A percentile compares a stretch with the other conserved stretches of the same genome.
Conservation (phyloP, 768 basidiomycete species). For the Daedalea quercina region DNA sequence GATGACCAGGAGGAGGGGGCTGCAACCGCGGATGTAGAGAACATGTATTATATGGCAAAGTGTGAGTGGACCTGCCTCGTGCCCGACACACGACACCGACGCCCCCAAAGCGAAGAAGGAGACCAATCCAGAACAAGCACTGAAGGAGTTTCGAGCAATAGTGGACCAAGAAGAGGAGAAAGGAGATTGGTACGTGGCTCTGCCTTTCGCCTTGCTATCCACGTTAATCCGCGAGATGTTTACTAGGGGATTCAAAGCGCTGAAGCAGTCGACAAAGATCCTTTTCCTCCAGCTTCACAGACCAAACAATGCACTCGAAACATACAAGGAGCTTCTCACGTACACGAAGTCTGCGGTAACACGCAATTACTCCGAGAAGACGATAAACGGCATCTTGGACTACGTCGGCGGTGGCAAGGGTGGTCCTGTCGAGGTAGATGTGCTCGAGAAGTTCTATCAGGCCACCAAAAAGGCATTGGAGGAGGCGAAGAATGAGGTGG, state of each 20-base stretch:
- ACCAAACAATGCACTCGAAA: slow-evolving; percentile 78
- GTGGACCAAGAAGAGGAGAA: slow-evolving; percentile 89
- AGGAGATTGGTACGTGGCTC: slow-evolving; percentile 74
- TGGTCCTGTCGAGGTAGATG: slow-evolving; percentile 71
- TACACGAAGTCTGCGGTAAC: slow-evolving; percentile 97
- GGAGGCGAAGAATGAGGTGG: slow-evolving; percentile 95
- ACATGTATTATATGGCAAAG: slow-evolving; percentile 97
- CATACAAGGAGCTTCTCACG: slow-evolving; percentile 79
- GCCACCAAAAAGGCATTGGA: slow-evolving; percentile 83
- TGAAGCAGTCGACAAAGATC: slow-evolving; percentile 96
- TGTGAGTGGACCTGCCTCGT: slow-evolving; percentile 41
- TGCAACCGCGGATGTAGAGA: slow-evolving; percentile 87
- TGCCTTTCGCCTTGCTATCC: background rate
- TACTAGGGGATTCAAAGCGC: slow-evolving; percentile 93
- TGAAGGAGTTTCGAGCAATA: slow-evolving; percentile 85
- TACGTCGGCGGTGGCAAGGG: slow-evolving; percentile 92
- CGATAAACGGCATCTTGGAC: slow-evolving; percentile 96
- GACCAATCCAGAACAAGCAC: slow-evolving; percentile 85
- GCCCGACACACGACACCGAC: background rate
- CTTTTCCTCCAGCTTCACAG: slow-evolving; percentile 74
- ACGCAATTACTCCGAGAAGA: slow-evolving; percentile 95
- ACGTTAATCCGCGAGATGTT: background rate
- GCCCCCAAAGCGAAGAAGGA: slow-evolving; percentile 75
- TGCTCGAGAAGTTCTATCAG: slow-evolving; percentile 93
- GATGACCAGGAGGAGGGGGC: slow-evolving; percentile 77